These are phyloP conservation scores for Spathaspora boniae DNA, from an alignment of 805 yeast species.

Conservation along the genomic window DNA sequence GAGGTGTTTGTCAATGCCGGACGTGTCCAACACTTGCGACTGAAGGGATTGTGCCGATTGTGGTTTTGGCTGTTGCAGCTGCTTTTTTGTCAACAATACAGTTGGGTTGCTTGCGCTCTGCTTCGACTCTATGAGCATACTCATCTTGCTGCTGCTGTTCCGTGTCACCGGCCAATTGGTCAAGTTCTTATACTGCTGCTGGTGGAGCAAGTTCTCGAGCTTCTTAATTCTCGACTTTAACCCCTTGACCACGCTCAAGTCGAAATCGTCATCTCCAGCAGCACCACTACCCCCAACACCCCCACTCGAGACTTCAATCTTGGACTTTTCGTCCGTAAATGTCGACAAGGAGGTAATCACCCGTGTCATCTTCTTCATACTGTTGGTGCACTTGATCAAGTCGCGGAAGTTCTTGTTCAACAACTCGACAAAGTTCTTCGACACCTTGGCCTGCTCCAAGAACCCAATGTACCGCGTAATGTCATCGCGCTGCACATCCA, in stretches of 20 bases:
- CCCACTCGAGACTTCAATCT: constrained; percentile 12
- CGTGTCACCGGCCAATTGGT: constrained; percentile 42
- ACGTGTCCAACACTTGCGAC: constrained; percentile 28
- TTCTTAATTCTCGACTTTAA: constrained; percentile 71
- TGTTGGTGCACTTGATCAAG: constrained; percentile 36
- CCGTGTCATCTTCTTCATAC: constrained; percentile 33
- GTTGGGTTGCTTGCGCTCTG: constrained; percentile 6
- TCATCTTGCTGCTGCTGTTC: constrained; percentile 13
- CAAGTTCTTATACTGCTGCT: constrained; percentile 58
- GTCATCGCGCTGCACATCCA: constrained; percentile 31
- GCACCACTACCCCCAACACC: constrained; percentile 12
- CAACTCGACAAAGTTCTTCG: constrained; percentile 32
- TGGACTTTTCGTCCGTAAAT: constrained; percentile 13
- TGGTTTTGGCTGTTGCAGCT: constrained; percentile 5
- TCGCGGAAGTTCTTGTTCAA: constrained; percentile 45
- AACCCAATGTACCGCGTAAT: constrained; percentile 24
- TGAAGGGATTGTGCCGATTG: background rate
- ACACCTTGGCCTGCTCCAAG: constrained; percentile 18
- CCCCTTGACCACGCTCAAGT: constrained; percentile 47
- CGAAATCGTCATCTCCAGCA: constrained; percentile 28
- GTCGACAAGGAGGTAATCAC: constrained; percentile 27
- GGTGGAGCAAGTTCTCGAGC: constrained; percentile 74
- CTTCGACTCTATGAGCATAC: constrained; percentile 17
- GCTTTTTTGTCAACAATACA: background rate
- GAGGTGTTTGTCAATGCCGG: constrained; percentile 39